Evolutionary conservation across 2,329 filamentous ascomycete genomes (phyloP).

Genomic region (Diaporthe velutina): DNA sequence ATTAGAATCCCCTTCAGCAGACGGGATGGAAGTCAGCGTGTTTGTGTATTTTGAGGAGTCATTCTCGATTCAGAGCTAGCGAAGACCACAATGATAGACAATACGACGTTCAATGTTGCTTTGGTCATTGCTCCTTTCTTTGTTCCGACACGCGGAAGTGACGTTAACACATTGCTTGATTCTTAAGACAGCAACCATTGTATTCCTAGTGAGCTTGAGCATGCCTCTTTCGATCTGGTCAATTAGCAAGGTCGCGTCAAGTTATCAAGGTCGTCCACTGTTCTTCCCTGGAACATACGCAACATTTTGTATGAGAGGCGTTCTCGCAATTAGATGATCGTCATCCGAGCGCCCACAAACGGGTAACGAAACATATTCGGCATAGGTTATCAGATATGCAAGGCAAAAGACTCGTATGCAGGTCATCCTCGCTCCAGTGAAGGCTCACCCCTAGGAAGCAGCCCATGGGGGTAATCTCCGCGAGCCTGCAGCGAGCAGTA

Average conservation of each 20-base stretch:
- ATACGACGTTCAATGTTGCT: background rate
- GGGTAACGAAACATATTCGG: background rate
- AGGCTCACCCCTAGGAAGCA: background rate
- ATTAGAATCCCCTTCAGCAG: too few species aligned
- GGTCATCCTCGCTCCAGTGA: background rate
- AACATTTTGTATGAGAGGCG: background rate
- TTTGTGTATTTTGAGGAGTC: background rate
- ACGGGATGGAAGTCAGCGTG: background rate
- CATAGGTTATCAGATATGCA: background rate
- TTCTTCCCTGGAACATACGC: background rate
- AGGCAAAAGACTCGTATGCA: background rate
- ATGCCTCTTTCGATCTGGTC: background rate
- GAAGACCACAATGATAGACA: background rate
- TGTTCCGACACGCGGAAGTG: background rate
- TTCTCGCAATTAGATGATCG: background rate
- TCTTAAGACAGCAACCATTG: background rate
- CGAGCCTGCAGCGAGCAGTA: background rate
- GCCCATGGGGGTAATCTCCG: conserved; percentile 10
- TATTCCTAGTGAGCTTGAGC: too few species aligned
- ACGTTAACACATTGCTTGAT: background rate
- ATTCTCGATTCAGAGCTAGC: background rate
- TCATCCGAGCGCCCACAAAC: background rate
- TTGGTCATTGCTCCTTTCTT: background rate
- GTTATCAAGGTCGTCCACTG: background rate
- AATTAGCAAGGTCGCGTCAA: background rate